Percentiles rank a stretch among this genome's conserved stretches.
Conservation (phyloP, 371 early-diverging fungal species). For the Mortierella sp. region DNA sequence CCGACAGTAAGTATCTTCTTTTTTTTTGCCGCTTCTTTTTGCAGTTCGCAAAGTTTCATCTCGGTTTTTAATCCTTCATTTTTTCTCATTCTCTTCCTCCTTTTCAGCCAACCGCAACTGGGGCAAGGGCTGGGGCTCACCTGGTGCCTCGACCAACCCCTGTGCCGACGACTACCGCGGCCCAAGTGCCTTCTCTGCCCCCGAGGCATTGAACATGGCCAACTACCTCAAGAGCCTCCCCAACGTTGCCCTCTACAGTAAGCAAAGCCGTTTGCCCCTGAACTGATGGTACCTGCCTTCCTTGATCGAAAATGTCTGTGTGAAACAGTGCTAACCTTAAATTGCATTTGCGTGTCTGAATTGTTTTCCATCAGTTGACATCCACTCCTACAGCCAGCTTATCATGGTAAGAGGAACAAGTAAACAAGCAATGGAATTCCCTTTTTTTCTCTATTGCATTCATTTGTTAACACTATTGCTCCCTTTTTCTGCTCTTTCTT, state of each 20-base stretch:
- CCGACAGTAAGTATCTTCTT: constrained; percentile 46
- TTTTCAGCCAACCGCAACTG: constrained; percentile 64
- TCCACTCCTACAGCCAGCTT: constrained; percentile 38
- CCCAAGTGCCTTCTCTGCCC: constrained; percentile 63
- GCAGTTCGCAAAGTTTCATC: not conserved
- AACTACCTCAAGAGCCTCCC: constrained; percentile 59
- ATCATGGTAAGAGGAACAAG: not conserved
- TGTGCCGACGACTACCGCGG: constrained; percentile 71
- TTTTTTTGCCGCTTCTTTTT: not conserved
- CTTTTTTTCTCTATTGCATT: not conserved
- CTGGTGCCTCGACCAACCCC: constrained; percentile 64
- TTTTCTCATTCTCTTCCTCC: not conserved
- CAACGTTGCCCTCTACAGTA: constrained; percentile 55
- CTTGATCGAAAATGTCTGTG: not conserved
- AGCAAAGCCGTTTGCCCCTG: not conserved
- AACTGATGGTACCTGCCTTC: not conserved
- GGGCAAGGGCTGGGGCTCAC: constrained; percentile 64
- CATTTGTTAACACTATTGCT: not conserved
- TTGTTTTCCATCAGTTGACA: constrained; percentile 22
- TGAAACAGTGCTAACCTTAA: not conserved
- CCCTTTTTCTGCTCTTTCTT: not conserved
- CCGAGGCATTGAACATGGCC: constrained; percentile 64
- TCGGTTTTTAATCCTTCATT: not conserved
- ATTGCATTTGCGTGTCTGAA: not conserved
- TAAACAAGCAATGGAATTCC: not conserved